Evolutionary conservation across 495 filamentous ascomycete genomes (phyloP).

Genomic region (Oleoguttula mirabilis): DNA sequence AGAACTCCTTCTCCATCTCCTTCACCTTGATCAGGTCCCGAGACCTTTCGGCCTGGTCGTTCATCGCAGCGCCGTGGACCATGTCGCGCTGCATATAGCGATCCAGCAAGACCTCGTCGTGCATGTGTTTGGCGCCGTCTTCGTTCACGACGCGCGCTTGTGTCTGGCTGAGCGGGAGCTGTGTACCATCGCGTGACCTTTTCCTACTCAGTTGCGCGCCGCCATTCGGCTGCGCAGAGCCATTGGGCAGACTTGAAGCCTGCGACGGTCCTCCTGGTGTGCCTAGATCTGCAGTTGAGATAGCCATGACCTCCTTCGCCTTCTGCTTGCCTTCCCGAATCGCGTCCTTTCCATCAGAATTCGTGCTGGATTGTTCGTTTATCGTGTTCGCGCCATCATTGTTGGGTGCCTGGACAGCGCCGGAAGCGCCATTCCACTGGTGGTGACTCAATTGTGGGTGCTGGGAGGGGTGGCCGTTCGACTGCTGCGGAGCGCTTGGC

Average conservation of each 20-base stretch:
- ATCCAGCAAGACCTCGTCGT: slow-evolving; percentile 40
- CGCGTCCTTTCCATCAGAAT: slow-evolving; percentile 22
- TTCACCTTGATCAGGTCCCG: slow-evolving; percentile 31
- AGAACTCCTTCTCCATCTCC: slow-evolving; percentile 42
- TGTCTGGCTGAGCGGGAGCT: slow-evolving; percentile 19
- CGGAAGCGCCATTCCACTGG: slow-evolving; percentile 14
- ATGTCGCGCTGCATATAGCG: slow-evolving; percentile 70
- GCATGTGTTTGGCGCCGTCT: slow-evolving; percentile 24
- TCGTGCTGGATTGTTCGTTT: slow-evolving; percentile 1
- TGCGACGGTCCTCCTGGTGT: neutral
- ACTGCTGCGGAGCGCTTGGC: neutral
- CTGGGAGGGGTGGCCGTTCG: neutral
- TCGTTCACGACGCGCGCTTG: slow-evolving; percentile 2
- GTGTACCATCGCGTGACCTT: slow-evolving; percentile 48
- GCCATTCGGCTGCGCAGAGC: slow-evolving; percentile 24
- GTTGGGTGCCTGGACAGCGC: slow-evolving; percentile 8
- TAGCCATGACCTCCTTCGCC: slow-evolving; percentile 44
- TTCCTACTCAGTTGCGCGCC: slow-evolving; percentile 36
- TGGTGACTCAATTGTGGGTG: neutral
- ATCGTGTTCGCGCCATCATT: neutral
- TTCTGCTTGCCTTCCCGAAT: slow-evolving; percentile 48
- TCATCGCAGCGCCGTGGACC: slow-evolving; percentile 51
- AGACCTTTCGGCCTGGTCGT: slow-evolving; percentile 30
- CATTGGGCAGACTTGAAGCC: slow-evolving; percentile 28
- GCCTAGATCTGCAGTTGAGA: slow-evolving; percentile 31